A percentile compares a stretch with the other conserved stretches of the same genome.
Conservation (phyloP, 495 filamentous ascomycete species). For the Hypoxylon intermedium region DNA sequence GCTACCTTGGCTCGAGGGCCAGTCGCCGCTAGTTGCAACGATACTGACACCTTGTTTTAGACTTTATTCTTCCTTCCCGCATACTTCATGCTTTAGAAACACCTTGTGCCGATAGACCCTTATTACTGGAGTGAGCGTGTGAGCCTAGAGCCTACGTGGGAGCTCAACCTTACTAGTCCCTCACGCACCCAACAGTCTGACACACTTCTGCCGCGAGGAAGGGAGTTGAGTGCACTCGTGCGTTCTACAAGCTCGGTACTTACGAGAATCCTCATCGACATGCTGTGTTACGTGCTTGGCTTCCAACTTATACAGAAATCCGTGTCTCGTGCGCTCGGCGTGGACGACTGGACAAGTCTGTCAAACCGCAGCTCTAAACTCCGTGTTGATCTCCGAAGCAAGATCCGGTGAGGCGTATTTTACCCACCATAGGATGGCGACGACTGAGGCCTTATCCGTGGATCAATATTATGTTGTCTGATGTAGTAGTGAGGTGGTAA, state of each 20-base stretch:
- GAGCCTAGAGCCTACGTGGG: neutral
- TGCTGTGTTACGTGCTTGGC: conserved; percentile 22
- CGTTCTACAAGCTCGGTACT: neutral
- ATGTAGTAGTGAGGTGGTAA: conserved; percentile 1
- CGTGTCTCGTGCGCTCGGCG: conserved; percentile 1
- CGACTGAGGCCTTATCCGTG: conserved; percentile 16
- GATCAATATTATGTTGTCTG: conserved; percentile 35
- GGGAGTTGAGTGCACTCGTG: conserved; percentile 2
- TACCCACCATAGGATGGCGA: neutral
- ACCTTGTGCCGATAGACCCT: conserved; percentile 15
- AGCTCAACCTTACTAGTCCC: conserved; percentile 3
- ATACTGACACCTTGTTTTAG: conserved; percentile 37
- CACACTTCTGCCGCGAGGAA: conserved; percentile 3
- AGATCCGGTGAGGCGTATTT: conserved; percentile 26
- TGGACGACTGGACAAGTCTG: conserved; percentile 15
- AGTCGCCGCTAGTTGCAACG: conserved; percentile 32
- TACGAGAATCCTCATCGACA: neutral
- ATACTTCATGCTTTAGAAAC: conserved; percentile 16
- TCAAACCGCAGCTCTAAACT: conserved; percentile 36
- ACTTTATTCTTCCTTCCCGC: conserved; percentile 26
- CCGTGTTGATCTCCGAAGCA: conserved; percentile 36
- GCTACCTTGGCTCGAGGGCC: conserved; percentile 8
- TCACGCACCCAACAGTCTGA: neutral
- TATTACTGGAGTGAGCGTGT: conserved; percentile 6
- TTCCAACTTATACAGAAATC: conserved; percentile 7